Percentiles rank a stretch among this genome's conserved stretches.
phyloP scores from a whole-genome alignment of 306 rosid genomes.

The Boehmeria nivea region DNA sequence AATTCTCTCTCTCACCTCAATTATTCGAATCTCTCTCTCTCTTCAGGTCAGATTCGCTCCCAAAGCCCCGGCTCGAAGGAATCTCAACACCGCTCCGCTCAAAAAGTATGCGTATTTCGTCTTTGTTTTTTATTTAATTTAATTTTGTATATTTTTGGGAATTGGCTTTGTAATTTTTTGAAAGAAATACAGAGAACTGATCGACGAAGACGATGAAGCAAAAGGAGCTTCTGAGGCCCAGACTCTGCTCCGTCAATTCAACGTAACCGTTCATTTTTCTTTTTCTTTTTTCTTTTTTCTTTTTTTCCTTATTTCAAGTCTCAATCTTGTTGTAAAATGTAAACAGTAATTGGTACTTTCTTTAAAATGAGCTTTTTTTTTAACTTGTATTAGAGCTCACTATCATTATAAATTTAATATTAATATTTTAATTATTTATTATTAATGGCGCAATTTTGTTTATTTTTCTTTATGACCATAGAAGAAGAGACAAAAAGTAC shows the following conservation, averaged over 20 bases:
- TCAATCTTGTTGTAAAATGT: no score
- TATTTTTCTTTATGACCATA: no score
- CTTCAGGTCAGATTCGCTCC: conserved; percentile 50
- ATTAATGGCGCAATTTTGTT: no score
- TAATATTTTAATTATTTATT: no score
- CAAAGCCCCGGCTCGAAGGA: conserved; percentile 30
- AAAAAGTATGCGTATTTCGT: conserved; percentile 28
- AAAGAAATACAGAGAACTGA: conserved; percentile 39
- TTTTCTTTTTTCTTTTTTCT: neutral
- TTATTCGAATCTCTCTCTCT: neutral
- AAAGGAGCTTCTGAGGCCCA: conserved; percentile 25
- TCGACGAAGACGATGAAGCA: conserved; percentile 26
- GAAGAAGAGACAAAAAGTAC: no score
- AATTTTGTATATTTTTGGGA: neutral
- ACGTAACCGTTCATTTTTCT: conserved; percentile 23
- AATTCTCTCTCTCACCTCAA: conserved; percentile 2
- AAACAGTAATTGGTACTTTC: no score
- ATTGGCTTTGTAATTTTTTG: neutral
- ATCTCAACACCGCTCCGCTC: conserved; percentile 13
- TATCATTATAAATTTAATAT: no score
- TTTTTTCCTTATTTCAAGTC: neutral
- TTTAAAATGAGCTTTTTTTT: no score
- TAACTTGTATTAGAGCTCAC: no score
- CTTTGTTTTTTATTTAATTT: neutral
- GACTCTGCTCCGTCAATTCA: conserved; percentile 36